Conservation (phyloP, 208 protist genomes). For the Vickermania spadyakhi region DNA sequence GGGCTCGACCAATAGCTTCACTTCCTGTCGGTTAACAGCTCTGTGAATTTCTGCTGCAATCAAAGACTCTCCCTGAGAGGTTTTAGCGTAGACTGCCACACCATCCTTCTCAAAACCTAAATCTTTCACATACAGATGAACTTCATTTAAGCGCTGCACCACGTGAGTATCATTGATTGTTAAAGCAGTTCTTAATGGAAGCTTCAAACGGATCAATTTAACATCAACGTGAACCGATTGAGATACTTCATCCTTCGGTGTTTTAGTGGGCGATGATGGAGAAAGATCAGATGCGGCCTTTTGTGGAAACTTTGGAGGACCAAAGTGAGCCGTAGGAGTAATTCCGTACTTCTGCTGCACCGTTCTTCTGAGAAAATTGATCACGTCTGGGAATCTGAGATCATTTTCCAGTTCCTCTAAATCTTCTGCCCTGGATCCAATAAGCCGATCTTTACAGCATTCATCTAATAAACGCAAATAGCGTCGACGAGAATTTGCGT, state of each 20-base stretch:
- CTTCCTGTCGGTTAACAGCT: not conserved
- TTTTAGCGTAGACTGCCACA: not conserved
- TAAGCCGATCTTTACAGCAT: slow-evolving; percentile 25
- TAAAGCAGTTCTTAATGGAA: slow-evolving; percentile 26
- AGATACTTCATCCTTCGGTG: slow-evolving; percentile 7
- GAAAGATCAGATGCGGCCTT: not conserved
- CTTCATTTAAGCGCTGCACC: slow-evolving; percentile 24
- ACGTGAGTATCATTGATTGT: slow-evolving; percentile 11
- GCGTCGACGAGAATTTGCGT: slow-evolving; percentile 30
- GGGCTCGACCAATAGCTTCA: not conserved
- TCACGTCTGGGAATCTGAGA: slow-evolving; percentile 64
- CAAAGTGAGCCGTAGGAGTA: not conserved
- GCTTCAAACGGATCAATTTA: slow-evolving; percentile 20
- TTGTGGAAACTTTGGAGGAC: not conserved
- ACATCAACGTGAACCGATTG: slow-evolving; percentile 39
- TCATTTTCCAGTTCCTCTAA: slow-evolving; percentile 64
- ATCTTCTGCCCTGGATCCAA: slow-evolving; percentile 4
- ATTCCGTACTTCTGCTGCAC: slow-evolving; percentile 32
- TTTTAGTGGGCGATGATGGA: not conserved
- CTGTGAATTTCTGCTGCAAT: not conserved
- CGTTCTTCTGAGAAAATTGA: slow-evolving; percentile 42
- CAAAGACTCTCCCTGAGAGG: slow-evolving; percentile 6
- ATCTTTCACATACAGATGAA: slow-evolving; percentile 14
- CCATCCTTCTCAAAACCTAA: slow-evolving; percentile 18
- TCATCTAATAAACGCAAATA: slow-evolving; percentile 66